Base-by-base conservation (phyloP, 164 flowering plant species). In the Umbilicus rupestris region DNA sequence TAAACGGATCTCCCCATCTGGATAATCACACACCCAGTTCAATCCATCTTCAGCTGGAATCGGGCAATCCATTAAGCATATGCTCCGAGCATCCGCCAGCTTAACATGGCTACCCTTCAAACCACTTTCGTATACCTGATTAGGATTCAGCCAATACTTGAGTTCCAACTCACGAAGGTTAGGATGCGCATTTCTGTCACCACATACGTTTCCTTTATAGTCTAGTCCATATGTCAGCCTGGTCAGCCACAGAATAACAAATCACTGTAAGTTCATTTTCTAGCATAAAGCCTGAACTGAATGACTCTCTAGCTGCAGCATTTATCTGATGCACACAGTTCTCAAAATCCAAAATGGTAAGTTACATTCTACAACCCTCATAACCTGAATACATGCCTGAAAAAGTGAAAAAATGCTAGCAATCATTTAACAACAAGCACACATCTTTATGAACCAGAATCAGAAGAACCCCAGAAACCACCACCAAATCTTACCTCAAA, bases 11-110 rank as follows among this genome's bases (percentile, higher is more conserved):
- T 88, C 90, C 45, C 96, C 96, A 24, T 91, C 99, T 7, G 99
- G 99, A 78, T 94, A 94, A 74, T 94, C 97, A 72, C 98, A 94
- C 15, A 94, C 95, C 98, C 98, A 94, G 76, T 82, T 87, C 7
- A 93, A 81, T 10, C 80, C 69, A 70, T 94, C 97, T 29, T 89
- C 96, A 4, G 92, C 83, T 10, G 97, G 88, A 37, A 65, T 71
- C 7, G 97, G 98, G 73, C 98, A 94, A 65, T 91, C 97, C 89
- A 89, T 71, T 76, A 94, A 81, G 75, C 98, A 94, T 62, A 94
- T 83, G 69, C 81, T 86, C 64, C 93, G 78, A 24, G 97, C 95
- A 84, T 94, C 73, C 12, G 77, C 76, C 72, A 94, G 75, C 76
- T 82, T 75, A 64, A 91, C 80, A 66, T 77, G 79, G 68, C 86